Conservation (phyloP, 1,284 basidiomycete genomes). For the Ganoderma sinense region DNA sequence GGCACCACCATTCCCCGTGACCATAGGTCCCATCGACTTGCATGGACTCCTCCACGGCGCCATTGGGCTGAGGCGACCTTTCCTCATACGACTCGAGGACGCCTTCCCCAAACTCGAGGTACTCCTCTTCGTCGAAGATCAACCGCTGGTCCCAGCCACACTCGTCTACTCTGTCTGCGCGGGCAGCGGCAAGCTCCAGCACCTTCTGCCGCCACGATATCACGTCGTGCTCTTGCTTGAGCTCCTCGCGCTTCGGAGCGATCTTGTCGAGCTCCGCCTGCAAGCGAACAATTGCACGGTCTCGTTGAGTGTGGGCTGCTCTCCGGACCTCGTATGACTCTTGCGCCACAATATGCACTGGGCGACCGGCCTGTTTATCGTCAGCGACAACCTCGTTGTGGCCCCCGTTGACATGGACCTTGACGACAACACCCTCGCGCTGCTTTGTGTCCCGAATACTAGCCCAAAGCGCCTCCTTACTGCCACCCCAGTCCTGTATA, state of each 20-base stretch:
- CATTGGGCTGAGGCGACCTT: conserved; percentile 34
- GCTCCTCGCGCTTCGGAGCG: conserved; percentile 62
- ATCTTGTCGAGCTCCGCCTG: conserved; percentile 60
- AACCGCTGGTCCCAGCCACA: conserved; percentile 89
- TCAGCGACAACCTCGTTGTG: not conserved
- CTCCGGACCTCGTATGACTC: conserved; percentile 34
- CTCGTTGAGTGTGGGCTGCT: conserved; percentile 45
- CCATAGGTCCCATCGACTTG: conserved; percentile 48
- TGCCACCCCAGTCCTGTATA: conserved; percentile 70
- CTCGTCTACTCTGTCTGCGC: conserved; percentile 63
- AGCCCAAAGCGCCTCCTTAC: conserved; percentile 71
- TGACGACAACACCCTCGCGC: conserved; percentile 73
- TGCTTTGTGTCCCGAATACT: conserved; percentile 70
- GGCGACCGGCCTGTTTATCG: not conserved
- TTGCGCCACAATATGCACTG: conserved; percentile 6
- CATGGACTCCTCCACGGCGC: conserved; percentile 46
- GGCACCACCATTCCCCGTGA: conserved; percentile 77
- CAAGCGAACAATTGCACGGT: conserved; percentile 62
- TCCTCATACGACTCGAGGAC: conserved; percentile 76
- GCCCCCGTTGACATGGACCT: conserved; percentile 24
- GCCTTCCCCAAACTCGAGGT: conserved; percentile 66
- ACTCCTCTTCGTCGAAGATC: conserved; percentile 81
- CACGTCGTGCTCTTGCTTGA: conserved; percentile 72
- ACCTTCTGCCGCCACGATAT: conserved; percentile 72
- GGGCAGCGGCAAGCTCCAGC: conserved; percentile 66